Evolutionary conservation across 495 filamentous ascomycete species (phyloP).

Genomic region (Ramalina peruviana): DNA sequence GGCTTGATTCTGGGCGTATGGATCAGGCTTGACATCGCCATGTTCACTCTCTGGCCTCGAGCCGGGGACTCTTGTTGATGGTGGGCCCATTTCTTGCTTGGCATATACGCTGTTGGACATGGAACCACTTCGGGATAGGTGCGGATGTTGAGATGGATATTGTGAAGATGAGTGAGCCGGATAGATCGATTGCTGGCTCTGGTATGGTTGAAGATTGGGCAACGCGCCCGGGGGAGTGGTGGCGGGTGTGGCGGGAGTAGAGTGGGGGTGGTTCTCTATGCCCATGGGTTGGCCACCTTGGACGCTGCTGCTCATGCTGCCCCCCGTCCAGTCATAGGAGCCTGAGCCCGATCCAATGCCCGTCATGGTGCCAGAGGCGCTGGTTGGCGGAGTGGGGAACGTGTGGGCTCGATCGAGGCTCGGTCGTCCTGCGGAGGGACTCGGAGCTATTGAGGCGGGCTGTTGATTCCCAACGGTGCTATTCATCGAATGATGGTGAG

Average conservation of each 20-base stretch:
- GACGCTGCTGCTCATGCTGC: conserved; percentile 47
- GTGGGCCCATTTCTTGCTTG: conserved; percentile 88
- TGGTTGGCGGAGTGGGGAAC: conserved; percentile 89
- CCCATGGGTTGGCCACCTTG: conserved; percentile 62
- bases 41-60: conserved; percentile 44
- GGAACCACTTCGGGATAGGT: conserved; percentile 54
- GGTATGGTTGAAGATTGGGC: conserved; percentile 66
- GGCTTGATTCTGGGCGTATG: conserved; percentile 39
- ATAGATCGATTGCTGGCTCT: conserved; percentile 61
- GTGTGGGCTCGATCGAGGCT: conserved; percentile 70
- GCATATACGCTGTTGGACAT: conserved; percentile 51
- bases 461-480: conserved; percentile 45
- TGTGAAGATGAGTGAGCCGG: conserved; percentile 56
- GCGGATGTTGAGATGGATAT: conserved; percentile 51
- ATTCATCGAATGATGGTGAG: conserved; percentile 69
- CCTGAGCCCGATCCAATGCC: conserved; percentile 60
- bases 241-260: conserved; percentile 85
- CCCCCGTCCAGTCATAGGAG: conserved; percentile 61
- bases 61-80: conserved; percentile 44
- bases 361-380: conserved; percentile 71
- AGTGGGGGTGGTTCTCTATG: conserved; percentile 78
- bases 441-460: conserved; percentile 62
- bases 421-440: conserved; percentile 53
- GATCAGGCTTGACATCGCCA: conserved; percentile 54
- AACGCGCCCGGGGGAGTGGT: conserved; percentile 79